Conservation (phyloP, 2,329 filamentous ascomycete species). For the Clonostachys byssicola region DNA sequence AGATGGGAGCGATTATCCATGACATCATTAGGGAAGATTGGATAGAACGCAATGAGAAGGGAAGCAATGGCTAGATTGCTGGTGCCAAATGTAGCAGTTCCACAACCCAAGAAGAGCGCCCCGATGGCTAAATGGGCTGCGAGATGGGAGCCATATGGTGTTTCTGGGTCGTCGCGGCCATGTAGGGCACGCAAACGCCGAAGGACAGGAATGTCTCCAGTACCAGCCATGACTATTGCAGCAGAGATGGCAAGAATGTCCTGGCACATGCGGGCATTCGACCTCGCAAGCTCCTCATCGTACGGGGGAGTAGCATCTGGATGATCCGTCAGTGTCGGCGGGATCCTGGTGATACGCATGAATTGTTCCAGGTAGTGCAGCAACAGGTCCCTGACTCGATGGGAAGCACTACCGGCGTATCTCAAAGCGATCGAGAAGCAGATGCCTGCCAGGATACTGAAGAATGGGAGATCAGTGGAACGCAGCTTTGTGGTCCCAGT, state of each 20-base stretch:
- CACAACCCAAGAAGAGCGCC: slow-evolving; percentile 84
- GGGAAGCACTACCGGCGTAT: slow-evolving; percentile 69
- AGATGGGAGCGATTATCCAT: slow-evolving; percentile 93
- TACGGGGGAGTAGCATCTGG: slow-evolving; percentile 48
- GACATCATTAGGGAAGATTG: slow-evolving; percentile 81
- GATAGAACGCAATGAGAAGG: slow-evolving; percentile 88
- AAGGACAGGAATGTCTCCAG: slow-evolving; percentile 82
- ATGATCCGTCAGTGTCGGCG: slow-evolving; percentile 16
- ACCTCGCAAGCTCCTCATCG: slow-evolving; percentile 78
- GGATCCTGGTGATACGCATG: slow-evolving; percentile 68
- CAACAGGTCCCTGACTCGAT: slow-evolving; percentile 73
- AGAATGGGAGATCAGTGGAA: slow-evolving; percentile 85
- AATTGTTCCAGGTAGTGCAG: slow-evolving; percentile 84
- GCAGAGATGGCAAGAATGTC: slow-evolving; percentile 79
- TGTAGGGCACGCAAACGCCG: slow-evolving; percentile 84
- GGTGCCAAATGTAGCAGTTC: slow-evolving; percentile 87
- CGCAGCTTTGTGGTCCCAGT: slow-evolving; percentile 57
- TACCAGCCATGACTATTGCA: slow-evolving; percentile 92
- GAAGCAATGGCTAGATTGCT: slow-evolving; percentile 83
- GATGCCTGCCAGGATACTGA: slow-evolving; percentile 85
- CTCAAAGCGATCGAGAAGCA: slow-evolving; percentile 76
- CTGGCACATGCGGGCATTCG: slow-evolving; percentile 85
- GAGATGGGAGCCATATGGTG: slow-evolving; percentile 89
- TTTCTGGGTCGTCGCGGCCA: slow-evolving; percentile 77
- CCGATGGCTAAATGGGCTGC: slow-evolving; percentile 91